Evolutionary conservation across 2,329 filamentous ascomycete genomes (phyloP).

Genomic region (Phoma sp.): DNA sequence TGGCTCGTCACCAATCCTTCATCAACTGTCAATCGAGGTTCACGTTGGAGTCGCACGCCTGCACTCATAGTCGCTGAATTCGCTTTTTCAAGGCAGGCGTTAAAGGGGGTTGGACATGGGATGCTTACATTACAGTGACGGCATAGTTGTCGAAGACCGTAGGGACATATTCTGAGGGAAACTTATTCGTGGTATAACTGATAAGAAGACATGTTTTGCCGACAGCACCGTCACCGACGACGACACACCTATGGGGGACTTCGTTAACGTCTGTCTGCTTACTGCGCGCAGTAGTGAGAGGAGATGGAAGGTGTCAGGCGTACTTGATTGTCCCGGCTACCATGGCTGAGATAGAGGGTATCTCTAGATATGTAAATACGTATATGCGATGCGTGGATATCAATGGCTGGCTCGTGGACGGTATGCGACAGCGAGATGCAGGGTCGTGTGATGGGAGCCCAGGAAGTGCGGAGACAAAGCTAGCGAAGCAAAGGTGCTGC

Average conservation of each 20-base stretch:
- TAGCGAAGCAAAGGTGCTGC: slow-evolving; percentile 27
- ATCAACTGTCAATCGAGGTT: slow-evolving; percentile 31
- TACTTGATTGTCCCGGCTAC: slow-evolving; percentile 52
- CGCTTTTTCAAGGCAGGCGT: neutral
- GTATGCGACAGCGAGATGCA: slow-evolving; percentile 17
- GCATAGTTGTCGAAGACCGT: slow-evolving; percentile 99
- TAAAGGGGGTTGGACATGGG: slow-evolving; percentile 13
- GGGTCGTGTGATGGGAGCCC: slow-evolving; percentile 21
- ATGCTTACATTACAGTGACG: slow-evolving; percentile 94
- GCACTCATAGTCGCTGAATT: neutral
- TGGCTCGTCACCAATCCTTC: slow-evolving; percentile 97
- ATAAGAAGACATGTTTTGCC: slow-evolving; percentile 99
- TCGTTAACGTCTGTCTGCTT: slow-evolving; percentile 15
- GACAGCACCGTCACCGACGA: slow-evolving; percentile 98
- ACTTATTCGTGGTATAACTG: slow-evolving; percentile 99
- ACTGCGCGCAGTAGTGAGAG: neutral
- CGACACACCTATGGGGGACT: slow-evolving; percentile 76
- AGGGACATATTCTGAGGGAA: slow-evolving; percentile 98
- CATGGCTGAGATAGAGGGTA: slow-evolving; percentile 34
- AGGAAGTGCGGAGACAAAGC: slow-evolving; percentile 31
- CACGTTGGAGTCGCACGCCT: neutral
- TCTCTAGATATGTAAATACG: slow-evolving; percentile 3
- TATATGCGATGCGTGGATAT: slow-evolving; percentile 7
- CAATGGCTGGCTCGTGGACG: slow-evolving; percentile 13
- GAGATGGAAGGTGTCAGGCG: slow-evolving; percentile 22